Percentiles rank a stretch among this genome's conserved stretches.
phyloP scores from a whole-genome alignment of 495 filamentous ascomycete genomes.

The Aspergillus baeticus region DNA sequence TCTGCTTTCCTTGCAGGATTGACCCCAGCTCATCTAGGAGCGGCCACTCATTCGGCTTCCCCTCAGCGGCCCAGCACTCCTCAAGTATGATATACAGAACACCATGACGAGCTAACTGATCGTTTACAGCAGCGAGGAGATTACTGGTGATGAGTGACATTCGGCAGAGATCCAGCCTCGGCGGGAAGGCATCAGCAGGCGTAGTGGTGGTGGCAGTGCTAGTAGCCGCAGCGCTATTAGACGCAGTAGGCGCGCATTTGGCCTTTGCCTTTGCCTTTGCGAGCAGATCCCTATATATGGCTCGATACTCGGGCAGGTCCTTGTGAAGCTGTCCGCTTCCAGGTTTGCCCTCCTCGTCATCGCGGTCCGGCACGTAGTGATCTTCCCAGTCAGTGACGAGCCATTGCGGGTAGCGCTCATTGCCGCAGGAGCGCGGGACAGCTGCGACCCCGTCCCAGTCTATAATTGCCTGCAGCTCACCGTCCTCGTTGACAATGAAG shows the following conservation, averaged over 20 bases:
- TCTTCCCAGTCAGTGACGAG: constrained; percentile 40
- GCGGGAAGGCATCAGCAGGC: constrained; percentile 6
- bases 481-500: constrained; percentile 33
- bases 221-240: too few relatives aligned
- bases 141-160: constrained; percentile 10
- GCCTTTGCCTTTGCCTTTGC: too few relatives aligned
- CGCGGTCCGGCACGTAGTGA: too few relatives aligned
- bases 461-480: constrained; percentile 38
- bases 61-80: not conserved
- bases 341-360: too few relatives aligned
- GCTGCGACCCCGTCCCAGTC: constrained; percentile 43
- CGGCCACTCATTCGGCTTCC: too few relatives aligned
- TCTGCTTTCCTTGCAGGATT: too few relatives aligned
- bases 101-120: constrained; percentile 4
- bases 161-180: not conserved
- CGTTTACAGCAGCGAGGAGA: constrained; percentile 9
- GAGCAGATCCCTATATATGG: too few relatives aligned
- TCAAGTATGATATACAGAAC: constrained; percentile 6
- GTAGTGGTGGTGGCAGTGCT: too few relatives aligned
- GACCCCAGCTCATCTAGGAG: too few relatives aligned
- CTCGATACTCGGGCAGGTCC: constrained; percentile 14
- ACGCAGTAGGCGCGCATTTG: too few relatives aligned
- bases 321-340: too few relatives aligned
- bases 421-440: constrained; percentile 26
- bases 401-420: constrained; percentile 31